Percentiles rank a stretch among this genome's conserved stretches.
These are phyloP conservation scores for Exophiala spinifera DNA, from an alignment of 2,329 filamentous ascomycete genomes.

Conservation along the genomic window DNA sequence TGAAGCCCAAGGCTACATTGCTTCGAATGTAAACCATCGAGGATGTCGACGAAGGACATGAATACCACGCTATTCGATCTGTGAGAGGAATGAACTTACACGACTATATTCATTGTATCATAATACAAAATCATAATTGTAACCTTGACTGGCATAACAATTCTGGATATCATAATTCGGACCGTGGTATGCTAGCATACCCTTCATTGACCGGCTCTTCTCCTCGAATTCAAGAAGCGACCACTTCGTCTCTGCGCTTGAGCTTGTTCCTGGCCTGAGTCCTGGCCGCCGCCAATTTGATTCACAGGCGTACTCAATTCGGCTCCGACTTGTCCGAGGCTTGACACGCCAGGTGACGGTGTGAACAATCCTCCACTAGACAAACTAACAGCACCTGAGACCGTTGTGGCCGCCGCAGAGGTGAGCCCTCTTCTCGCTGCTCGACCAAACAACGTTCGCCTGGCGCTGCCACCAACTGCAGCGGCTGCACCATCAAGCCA, in stretches of 20 bases:
- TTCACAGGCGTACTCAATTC: constrained; percentile 18
- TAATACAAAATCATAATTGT: neutral
- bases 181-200: neutral
- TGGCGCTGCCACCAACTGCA: constrained; percentile 11
- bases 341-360: constrained; percentile 3
- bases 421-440: constrained; percentile 9
- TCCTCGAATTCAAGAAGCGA: constrained; percentile 14
- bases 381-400: neutral
- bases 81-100: neutral
- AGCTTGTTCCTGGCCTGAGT: neutral
- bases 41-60: too few relatives aligned
- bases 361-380: constrained; percentile 22
- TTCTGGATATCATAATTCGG: neutral
- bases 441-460: constrained; percentile 21
- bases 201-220: constrained; percentile 2
- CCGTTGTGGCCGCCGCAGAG: neutral
- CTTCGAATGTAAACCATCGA: too few relatives aligned
- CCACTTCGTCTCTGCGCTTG: constrained; percentile 15
- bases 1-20: too few relatives aligned
- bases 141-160: neutral
- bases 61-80: neutral
- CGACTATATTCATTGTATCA: neutral
- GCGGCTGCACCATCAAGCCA: constrained; percentile 25
- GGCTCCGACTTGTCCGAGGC: neutral
- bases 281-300: neutral